Base-by-base conservation (phyloP, 2,329 filamentous ascomycete species). In the Neofusicoccum umdonicola region DNA sequence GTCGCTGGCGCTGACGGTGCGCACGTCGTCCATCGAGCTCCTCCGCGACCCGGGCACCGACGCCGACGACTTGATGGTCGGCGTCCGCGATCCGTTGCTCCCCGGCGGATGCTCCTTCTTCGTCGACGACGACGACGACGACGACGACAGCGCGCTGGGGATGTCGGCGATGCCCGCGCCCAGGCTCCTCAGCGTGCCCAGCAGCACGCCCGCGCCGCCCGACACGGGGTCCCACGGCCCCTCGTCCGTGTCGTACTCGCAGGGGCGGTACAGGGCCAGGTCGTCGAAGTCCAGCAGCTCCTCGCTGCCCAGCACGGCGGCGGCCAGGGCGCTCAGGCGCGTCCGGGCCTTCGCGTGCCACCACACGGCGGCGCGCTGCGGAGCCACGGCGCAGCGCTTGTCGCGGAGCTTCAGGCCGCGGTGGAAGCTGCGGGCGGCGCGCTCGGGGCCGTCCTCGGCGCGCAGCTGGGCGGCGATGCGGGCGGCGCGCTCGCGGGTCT, bases 161-260 rank as follows among this genome's bases (percentile, higher is more conserved):
- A 48, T 48, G 19, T 48, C 45, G 7, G 45, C 45, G 19, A 48
- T 48, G 45, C 45, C 45, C 17, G 45, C 45, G 3, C 45, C 45
- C 17, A 48, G 19, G 19, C 45, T 48, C 9, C 45, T 11, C 3
- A 88, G 72, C 0, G 85, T 86, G 3, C 82, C 81, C n/a, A 85
- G 81, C 4, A 91, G 69, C 0, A 88, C 88, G 11, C 86, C 85
- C 39, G 86, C 85, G 3, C 85, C 78, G 3, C 89, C 90, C 0
- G 88, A 90, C 11, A 92, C 79, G 0, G 90, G 90, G 71, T 92
- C 90, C 0, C 89, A 89, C 0, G 89, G 89, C 0, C 90, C 90
- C 68, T 90, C 88, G 69, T 91, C 92, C 69, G 92, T 89, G 68
- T 91, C 90, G 88, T 89, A 92, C 69, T 91, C 88, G 58, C 84